These are phyloP conservation scores for Hansenula lynferdii DNA, from an alignment of 1,139 yeast species.

Conservation along the genomic window DNA sequence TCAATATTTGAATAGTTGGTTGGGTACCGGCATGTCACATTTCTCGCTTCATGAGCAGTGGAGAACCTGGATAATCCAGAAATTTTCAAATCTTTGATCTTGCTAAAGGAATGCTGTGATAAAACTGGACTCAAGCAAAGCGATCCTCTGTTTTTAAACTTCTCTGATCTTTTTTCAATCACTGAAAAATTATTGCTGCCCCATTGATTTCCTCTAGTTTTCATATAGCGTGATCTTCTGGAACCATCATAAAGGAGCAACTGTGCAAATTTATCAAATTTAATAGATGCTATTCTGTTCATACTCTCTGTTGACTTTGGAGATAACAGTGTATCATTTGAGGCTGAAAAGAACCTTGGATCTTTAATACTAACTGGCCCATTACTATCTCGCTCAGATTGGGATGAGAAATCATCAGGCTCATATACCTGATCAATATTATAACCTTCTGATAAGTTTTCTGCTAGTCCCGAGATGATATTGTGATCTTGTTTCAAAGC, in stretches of 20 bases:
- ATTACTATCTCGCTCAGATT: conserved; percentile 12
- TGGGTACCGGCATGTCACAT: conserved; percentile 17
- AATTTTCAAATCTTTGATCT: background rate
- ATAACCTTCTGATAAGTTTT: conserved; percentile 13
- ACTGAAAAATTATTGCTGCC: too few species aligned
- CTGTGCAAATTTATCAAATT: conserved; percentile 18
- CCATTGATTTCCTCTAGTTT: too few species aligned
- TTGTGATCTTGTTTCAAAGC: conserved; percentile 12
- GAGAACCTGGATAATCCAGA: conserved; percentile 3
- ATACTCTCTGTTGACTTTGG: background rate
- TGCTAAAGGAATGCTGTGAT: background rate
- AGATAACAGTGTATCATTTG: background rate
- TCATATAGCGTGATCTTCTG: conserved; percentile 3
- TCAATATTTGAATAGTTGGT: conserved; percentile 4
- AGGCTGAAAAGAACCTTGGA: conserved; percentile 7
- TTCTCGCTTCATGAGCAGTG: background rate
- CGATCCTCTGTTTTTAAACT: conserved; percentile 10
- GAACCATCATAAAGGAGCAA: conserved; percentile 20
- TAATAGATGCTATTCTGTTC: conserved; percentile 7
- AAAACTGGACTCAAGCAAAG: conserved; percentile 4
- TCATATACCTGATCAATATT: conserved; percentile 14
- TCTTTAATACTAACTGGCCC: conserved; percentile 11
- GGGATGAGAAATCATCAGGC: conserved; percentile 6
- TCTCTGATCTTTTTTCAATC: conserved; percentile 3
- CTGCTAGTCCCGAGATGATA: conserved; percentile 13